Evolutionary conservation across 805 yeast genomes (phyloP), one percentile per base, ranked within the genome.

Genomic region (Ogataea nitratoaversa): DNA sequence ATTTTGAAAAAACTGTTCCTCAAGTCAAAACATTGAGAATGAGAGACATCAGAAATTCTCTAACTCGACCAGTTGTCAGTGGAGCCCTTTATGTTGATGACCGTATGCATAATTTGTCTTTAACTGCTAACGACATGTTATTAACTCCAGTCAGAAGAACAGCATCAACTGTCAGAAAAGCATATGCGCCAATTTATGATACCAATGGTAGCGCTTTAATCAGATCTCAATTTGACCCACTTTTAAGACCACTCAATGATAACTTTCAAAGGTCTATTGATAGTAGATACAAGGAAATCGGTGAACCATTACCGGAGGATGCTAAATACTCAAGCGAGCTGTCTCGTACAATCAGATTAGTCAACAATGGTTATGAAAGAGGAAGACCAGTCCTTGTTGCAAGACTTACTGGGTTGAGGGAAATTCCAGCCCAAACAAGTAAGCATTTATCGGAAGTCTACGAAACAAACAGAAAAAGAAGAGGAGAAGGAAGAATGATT

Each of bases 1-100:
- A 67, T 27, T 64, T 87, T 32, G 96, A 89, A 52, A 57, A 60
- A 43, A 56, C 63, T 31, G 64, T 77, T 17, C 95, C 95, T 3
- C 65, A 68, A 29, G 62, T 81, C 40, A 77, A 78, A 63, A 72
- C 82, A 2, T 60, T 72, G 24, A 74, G 76, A 37, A 70, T 69
- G 56, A 63, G 66, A 35, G 75, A 71, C 43, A 53, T 79, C 35
- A 68, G 73, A 29, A 69, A 70, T 36, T 66, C 74, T 2, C 56
- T 76, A 19, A 67, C 74, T 41, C 65, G 67, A 38, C 91, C 93
- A 22, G 63, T 72, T 39, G 68, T 65, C 28, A 65, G 68, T n/a
- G 64, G 73, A 9, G 65, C 63, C 22, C 64, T 46, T 28, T 30
- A 39, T 19, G 39, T 64, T 29, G 71, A 69, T 30, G 55, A 61